Evolutionary conservation across 768 basidiomycete genomes (phyloP).

Genomic region (Dioszegia crocea): DNA sequence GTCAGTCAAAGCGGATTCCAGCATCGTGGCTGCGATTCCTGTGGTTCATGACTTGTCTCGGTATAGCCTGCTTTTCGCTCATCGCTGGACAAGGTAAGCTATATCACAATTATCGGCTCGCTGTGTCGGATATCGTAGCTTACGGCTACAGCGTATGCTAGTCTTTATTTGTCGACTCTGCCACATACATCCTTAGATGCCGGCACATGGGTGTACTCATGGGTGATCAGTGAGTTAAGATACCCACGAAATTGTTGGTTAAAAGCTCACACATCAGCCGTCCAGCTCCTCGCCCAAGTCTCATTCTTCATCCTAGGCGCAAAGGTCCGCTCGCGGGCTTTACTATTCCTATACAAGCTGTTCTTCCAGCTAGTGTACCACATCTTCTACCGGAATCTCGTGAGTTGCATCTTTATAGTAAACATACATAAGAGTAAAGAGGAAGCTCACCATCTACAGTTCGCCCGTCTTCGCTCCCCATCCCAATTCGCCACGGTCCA

Average conservation of each 20-base stretch:
- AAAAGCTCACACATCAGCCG: slow-evolving; percentile 24
- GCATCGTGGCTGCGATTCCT: slow-evolving; percentile 52
- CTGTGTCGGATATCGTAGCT: neutral
- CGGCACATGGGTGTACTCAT: slow-evolving; percentile 52
- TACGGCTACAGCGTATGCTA: slow-evolving; percentile 46
- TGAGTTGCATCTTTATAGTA: slow-evolving; percentile 12
- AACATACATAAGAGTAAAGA: neutral
- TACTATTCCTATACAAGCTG: slow-evolving; percentile 52
- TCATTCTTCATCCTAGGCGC: slow-evolving; percentile 50
- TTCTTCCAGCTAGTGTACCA: slow-evolving; percentile 48
- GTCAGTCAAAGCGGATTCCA: slow-evolving; percentile 48
- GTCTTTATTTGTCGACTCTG: slow-evolving; percentile 51
- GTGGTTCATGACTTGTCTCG: slow-evolving; percentile 52
- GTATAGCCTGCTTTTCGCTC: slow-evolving; percentile 50
- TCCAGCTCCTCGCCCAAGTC: slow-evolving; percentile 43
- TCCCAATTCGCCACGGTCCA: slow-evolving; percentile 51
- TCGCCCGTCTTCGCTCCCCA: slow-evolving; percentile 51
- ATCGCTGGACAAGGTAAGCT: slow-evolving; percentile 52
- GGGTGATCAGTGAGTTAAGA: slow-evolving; percentile 46
- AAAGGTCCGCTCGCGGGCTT: slow-evolving; percentile 50
- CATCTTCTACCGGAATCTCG: slow-evolving; percentile 47
- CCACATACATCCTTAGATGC: slow-evolving; percentile 53
- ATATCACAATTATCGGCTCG: no score
- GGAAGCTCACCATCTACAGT: slow-evolving; percentile 31
- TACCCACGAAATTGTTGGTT: neutral